These are phyloP conservation scores for Citrus glauca DNA, from an alignment of 345 rosid genomes.

Conservation along the genomic window DNA sequence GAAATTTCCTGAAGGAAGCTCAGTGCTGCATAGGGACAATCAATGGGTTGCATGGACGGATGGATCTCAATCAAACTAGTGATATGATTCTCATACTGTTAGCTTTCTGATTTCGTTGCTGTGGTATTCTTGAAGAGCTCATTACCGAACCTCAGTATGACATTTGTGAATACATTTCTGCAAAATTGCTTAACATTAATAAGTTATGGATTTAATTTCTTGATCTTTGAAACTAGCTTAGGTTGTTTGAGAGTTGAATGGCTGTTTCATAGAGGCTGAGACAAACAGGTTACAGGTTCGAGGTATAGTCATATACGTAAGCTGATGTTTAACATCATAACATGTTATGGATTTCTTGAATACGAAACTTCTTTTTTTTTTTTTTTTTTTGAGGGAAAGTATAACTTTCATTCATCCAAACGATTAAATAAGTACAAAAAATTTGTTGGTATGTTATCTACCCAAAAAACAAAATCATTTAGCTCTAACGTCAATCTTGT, in stretches of 20 bases:
- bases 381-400: too few species aligned
- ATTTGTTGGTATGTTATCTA: too few species aligned
- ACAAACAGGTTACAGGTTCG: background rate
- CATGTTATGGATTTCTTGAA: too few species aligned
- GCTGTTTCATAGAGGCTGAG: background rate
- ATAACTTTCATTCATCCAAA: too few species aligned
- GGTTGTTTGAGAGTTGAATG: background rate
- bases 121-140: background rate
- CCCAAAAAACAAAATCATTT: too few species aligned
- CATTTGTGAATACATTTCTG: background rate
- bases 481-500: too few species aligned
- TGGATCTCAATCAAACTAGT: constrained; percentile 2
- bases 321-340: too few species aligned
- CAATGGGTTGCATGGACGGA: constrained; percentile 25
- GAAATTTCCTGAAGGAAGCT: constrained; percentile 23
- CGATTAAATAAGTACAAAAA: too few species aligned
- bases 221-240: background rate
- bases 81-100: background rate
- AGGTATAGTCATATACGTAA: background rate
- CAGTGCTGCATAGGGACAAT: constrained; percentile 17
- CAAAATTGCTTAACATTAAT: background rate
- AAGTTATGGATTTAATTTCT: background rate
- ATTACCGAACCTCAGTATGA: background rate
- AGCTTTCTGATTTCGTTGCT: background rate
- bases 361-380: too few species aligned